Evolutionary conservation across 2,329 filamentous ascomycete genomes (phyloP).

Genomic region (Fusarium humuli): DNA sequence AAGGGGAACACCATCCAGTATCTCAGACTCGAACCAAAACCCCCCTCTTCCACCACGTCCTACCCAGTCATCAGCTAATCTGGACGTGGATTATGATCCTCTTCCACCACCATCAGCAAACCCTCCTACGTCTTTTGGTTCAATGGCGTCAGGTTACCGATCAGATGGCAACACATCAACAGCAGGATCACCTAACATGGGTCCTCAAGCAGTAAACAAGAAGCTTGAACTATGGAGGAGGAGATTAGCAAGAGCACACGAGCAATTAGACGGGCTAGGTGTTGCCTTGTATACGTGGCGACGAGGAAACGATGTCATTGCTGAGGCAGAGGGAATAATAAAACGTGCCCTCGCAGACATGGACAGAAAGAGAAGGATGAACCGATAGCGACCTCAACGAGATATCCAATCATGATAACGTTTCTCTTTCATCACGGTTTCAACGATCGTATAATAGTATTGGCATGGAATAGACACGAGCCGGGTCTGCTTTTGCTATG

Average conservation of each 20-base stretch:
- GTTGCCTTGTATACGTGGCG: conserved; percentile 80
- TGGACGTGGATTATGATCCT: conserved; percentile 57
- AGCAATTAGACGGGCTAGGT: conserved; percentile 70
- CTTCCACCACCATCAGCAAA: conserved; percentile 51
- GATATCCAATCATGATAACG: conserved; percentile 9
- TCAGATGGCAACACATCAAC: conserved; percentile 52
- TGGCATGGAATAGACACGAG: background rate
- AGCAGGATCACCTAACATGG: conserved; percentile 49
- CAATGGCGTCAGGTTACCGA: conserved; percentile 46
- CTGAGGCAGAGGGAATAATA: conserved; percentile 74
- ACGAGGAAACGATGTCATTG: conserved; percentile 75
- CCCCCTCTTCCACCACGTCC: conserved; percentile 51
- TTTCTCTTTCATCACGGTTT: background rate
- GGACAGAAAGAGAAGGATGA: conserved; percentile 44
- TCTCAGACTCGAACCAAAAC: conserved; percentile 26
- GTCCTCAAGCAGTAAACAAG: conserved; percentile 65
- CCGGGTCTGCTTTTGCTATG: background rate
- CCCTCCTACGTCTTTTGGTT: conserved; percentile 38
- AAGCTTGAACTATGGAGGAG: conserved; percentile 79
- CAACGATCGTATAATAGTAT: conserved; percentile 8
- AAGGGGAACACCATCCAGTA: conserved; percentile 55
- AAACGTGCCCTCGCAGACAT: conserved; percentile 63
- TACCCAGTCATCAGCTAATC: conserved; percentile 51
- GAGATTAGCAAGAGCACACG: conserved; percentile 73
- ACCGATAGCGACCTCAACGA: conserved; percentile 5